Percentiles rank a stretch among this genome's conserved stretches.
Evolutionary conservation across 169 alveolate genomes (phyloP).

Genomic region (Eimeria sp.): DNA sequence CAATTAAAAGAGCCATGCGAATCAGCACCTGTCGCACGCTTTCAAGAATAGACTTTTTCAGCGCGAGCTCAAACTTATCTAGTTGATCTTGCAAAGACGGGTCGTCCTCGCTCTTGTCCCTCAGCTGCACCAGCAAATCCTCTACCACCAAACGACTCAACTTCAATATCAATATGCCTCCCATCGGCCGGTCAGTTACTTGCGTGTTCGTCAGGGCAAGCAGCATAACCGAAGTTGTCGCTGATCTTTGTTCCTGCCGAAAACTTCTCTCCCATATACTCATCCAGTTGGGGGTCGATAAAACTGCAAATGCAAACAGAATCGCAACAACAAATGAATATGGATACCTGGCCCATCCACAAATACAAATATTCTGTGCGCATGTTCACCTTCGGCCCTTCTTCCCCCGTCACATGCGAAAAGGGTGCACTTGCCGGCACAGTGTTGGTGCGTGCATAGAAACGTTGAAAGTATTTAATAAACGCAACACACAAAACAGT

Average conservation of each 20-base stretch:
- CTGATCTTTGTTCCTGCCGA: constrained; percentile 60
- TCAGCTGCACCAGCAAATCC: constrained; percentile 62
- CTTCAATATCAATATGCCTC: constrained; percentile 71
- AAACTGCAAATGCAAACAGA: constrained; percentile 13
- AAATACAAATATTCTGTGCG: background rate
- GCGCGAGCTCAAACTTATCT: constrained; percentile 23
- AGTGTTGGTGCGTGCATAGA: background rate
- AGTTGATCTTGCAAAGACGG: constrained; percentile 52
- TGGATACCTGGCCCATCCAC: background rate
- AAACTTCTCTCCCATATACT: constrained; percentile 68
- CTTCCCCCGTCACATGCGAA: background rate
- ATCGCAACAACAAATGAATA: background rate
- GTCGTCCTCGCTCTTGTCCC: constrained; percentile 65
- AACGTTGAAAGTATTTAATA: background rate
- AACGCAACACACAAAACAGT: background rate
- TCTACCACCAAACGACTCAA: constrained; percentile 64
- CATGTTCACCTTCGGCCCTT: background rate
- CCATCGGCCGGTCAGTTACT: constrained; percentile 78
- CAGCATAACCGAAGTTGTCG: constrained; percentile 70
- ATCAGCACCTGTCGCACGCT: constrained; percentile 65
- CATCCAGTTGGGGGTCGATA: constrained; percentile 28
- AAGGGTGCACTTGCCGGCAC: background rate
- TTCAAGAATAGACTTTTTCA: constrained; percentile 44
- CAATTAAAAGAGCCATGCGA: constrained; percentile 56
- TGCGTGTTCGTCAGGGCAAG: constrained; percentile 52